These are phyloP conservation scores for Oryza meridionalis DNA, from an alignment of 176 grass and related monocot genomes.

Conservation along the genomic window DNA sequence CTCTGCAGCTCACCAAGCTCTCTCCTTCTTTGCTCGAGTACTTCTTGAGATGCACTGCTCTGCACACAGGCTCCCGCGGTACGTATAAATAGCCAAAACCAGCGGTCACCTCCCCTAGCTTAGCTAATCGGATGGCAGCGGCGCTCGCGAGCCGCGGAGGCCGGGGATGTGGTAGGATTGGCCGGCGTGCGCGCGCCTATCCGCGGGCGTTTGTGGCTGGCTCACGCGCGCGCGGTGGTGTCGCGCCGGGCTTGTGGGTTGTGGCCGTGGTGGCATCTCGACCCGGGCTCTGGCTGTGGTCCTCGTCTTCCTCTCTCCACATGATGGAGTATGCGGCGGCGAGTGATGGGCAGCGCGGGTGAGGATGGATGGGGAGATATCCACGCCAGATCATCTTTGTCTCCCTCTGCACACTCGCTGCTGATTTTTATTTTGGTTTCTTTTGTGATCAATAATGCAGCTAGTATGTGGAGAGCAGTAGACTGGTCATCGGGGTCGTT, in stretches of 20 bases:
- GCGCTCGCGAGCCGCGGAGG: too few relatives aligned
- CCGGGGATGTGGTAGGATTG: not conserved
- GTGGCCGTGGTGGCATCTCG: not conserved
- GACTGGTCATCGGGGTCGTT: not conserved
- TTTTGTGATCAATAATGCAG: not conserved
- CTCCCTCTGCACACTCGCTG: not conserved
- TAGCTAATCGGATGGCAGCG: not conserved
- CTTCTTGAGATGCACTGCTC: not conserved
- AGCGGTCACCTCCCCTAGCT: not conserved
- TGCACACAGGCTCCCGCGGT: not conserved
- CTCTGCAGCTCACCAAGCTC: not conserved
- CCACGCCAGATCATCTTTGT: not conserved
- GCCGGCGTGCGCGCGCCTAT: not conserved
- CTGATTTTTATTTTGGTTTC: not conserved
- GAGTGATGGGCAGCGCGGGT: not conserved
- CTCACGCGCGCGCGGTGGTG: too few relatives aligned
- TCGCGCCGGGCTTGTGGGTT: not conserved
- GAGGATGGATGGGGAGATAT: not conserved
- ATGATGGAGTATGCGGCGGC: not conserved
- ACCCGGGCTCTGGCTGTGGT: not conserved
- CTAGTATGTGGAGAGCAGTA: not conserved
- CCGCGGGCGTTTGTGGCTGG: too few relatives aligned
- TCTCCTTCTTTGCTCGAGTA: not conserved
- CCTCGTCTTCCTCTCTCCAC: not conserved
- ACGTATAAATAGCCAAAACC: not conserved